Conservation (phyloP, 164 flowering plant genomes). For the Vitis cinerea region DNA sequence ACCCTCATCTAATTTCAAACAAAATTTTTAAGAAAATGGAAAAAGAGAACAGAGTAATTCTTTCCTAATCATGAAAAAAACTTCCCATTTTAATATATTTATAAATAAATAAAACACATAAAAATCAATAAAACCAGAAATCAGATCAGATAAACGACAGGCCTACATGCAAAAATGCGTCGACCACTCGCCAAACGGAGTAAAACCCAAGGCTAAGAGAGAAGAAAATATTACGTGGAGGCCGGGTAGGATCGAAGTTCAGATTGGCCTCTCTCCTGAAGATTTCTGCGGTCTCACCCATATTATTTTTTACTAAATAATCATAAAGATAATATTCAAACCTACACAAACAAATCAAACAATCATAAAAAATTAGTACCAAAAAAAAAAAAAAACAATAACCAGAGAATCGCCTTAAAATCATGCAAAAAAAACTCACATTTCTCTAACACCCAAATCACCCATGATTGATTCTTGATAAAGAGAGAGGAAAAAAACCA, state of each 20-base stretch:
- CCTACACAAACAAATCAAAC: neutral
- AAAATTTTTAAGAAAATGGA: no score
- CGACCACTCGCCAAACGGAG: neutral
- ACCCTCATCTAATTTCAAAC: no score
- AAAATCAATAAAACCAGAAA: no score
- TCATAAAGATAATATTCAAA: constrained; percentile 12
- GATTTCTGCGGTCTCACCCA: constrained; percentile 4
- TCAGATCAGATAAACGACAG: no score
- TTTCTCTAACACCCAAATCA: neutral
- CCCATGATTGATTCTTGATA: no score
- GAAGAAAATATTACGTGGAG: neutral
- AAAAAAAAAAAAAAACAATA: neutral
- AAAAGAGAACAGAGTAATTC: no score
- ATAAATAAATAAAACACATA: no score
- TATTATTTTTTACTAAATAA: constrained; percentile 5
- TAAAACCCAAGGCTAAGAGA: neutral
- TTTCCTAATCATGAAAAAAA: no score
- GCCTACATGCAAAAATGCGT: neutral
- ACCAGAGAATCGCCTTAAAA: neutral
- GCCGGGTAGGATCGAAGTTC: neutral
- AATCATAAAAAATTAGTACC: neutral
- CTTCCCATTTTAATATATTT: no score
- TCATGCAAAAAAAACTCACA: neutral
- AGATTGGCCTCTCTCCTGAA: constrained; percentile 3
- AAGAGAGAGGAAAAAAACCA: no score